Base-by-base conservation (phyloP, 2,329 filamentous ascomycete genomes). In the Stemphylium beticola region DNA sequence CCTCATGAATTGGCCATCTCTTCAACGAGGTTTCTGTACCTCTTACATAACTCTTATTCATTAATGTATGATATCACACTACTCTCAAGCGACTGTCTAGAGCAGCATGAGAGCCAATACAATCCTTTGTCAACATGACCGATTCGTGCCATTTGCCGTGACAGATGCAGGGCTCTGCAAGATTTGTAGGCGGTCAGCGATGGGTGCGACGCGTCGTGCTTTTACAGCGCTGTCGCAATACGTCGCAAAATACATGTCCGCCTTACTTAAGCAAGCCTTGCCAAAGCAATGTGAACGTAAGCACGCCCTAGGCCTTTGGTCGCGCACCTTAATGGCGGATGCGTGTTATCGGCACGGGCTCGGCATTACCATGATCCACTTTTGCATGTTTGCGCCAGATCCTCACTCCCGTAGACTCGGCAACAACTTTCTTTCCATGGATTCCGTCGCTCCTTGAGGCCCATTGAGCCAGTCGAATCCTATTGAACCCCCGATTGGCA, bases 21-120 rank as follows among this genome's bases (percentile, higher is more conserved):
- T 69, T 65, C 60, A 49, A 49, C 22, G 66, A 73, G 72, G 71
- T 68, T 71, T 74, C 24, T 72, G 65, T 62, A 36, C 72, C 71
- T 74, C 66, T 64, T 74, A 73, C 59, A 74, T 76, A 76, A 66
- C 68, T 74, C 64, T 67, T 75, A 75, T 76, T 75, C 63, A 64
- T 57, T 76, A 76, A 76, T 76, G 73, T 76, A 76, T 76, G 67
- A 72, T 73, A 72, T 61, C 60, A 40, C 20, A 62, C 66, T 64
- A 53, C 55, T 64, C 64, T 64, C 50, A 31, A 62, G 66, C 66
- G 62, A 50, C 69, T 73, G 70, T 55, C 37, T 55, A 47, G 46
- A 61, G 63, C 67, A 71, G 68, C 66, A 59, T 55, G 67, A 69
- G 69, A 70, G 64, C 68, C 65, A 70, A 74, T 74, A 71, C 69